phyloP scores from a whole-genome alignment of 345 rosid genomes.

The Eucalyptus tenuipes region DNA sequence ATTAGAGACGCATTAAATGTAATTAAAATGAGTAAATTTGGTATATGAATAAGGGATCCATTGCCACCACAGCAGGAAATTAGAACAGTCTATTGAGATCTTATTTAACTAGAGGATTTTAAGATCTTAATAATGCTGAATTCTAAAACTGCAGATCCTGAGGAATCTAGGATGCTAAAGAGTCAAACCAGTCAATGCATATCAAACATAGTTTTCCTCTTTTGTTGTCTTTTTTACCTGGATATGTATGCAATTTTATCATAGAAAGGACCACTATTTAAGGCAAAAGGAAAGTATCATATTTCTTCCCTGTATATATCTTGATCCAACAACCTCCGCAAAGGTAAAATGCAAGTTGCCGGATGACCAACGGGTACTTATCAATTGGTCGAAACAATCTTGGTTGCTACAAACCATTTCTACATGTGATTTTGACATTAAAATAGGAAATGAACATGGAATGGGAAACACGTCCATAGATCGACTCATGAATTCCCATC shows the following conservation, averaged over 20 bases:
- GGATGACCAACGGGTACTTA: neutral
- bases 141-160: neutral
- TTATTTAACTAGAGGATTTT: neutral
- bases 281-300: no score
- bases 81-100: neutral
- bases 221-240: no score
- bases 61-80: neutral
- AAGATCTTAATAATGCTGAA: neutral
- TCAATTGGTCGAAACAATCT: slow-evolving; percentile 80
- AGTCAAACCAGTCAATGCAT: neutral
- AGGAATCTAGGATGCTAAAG: neutral
- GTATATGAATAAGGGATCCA: neutral
- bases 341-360: neutral
- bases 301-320: no score
- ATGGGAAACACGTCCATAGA: no score
- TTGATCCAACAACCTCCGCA: neutral
- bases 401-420: no score
- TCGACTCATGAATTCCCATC: no score
- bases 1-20: neutral
- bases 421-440: no score
- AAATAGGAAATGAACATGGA: no score
- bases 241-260: no score
- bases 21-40: neutral
- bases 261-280: no score
- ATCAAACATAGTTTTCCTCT: neutral